phyloP scores from a whole-genome alignment of 805 yeast species.

The Myxozyma udenii region DNA sequence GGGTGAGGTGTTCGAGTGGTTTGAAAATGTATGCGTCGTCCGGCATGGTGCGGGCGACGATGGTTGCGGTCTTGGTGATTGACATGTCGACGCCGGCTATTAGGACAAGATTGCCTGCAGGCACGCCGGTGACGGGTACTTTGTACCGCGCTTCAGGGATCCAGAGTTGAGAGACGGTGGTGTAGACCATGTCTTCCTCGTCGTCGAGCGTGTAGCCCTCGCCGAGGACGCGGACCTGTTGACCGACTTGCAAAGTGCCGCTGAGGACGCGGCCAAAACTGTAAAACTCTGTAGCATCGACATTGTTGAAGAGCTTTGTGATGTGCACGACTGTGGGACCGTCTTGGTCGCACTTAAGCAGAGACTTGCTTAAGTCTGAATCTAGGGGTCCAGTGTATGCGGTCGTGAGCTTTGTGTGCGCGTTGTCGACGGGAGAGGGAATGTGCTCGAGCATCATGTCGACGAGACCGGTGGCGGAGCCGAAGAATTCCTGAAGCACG shows the following conservation, averaged over 20 bases:
- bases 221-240: constrained; percentile 54
- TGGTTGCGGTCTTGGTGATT: constrained; percentile 60
- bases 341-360: constrained; percentile 40
- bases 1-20: constrained; percentile 46
- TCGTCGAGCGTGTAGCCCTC: constrained; percentile 48
- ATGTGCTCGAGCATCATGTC: constrained; percentile 44
- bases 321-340: constrained; percentile 53
- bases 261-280: constrained; percentile 61
- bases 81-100: constrained; percentile 60
- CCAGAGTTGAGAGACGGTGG: constrained; percentile 39
- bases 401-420: constrained; percentile 26
- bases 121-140: constrained; percentile 50
- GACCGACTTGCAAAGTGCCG: constrained; percentile 55
- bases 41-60: constrained; percentile 40
- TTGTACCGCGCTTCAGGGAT: constrained; percentile 71
- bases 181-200: constrained; percentile 50
- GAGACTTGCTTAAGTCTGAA: constrained; percentile 27
- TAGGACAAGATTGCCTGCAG: constrained; percentile 67
- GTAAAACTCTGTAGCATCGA: constrained; percentile 52
- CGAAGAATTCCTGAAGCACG: constrained; percentile 56
- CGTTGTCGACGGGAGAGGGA: constrained; percentile 43
- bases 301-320: constrained; percentile 55
- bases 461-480: constrained; percentile 50
- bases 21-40: constrained; percentile 40
- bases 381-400: constrained; percentile 38